These are phyloP conservation scores for Erucastrum elatum DNA, from an alignment of 345 rosid genomes.

Conservation along the genomic window DNA sequence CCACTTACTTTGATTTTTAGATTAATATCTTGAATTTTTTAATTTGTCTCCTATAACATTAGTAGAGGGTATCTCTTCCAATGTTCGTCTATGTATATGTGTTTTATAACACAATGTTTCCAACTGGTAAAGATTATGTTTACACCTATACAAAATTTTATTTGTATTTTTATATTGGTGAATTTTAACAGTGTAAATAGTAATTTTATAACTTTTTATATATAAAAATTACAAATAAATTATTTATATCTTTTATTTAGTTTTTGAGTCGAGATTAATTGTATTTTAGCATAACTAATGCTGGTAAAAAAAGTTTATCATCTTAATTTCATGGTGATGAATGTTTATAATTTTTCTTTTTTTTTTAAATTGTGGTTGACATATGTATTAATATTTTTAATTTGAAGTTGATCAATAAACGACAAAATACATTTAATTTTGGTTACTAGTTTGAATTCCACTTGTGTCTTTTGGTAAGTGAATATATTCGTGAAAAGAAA, in stretches of 20 bases:
- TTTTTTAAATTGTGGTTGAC: not conserved
- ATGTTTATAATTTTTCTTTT: not conserved
- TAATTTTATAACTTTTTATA: too few relatives aligned
- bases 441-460: not conserved
- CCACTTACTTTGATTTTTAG: not conserved
- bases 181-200: not conserved
- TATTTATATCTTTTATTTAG: not conserved
- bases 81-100: not conserved
- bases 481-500: not conserved
- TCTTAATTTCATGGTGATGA: not conserved
- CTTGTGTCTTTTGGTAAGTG: not conserved
- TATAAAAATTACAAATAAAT: not conserved
- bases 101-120: not conserved
- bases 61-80: not conserved
- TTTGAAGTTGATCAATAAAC: not conserved
- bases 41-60: not conserved
- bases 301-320: not conserved
- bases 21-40: not conserved
- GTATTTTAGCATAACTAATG: not conserved
- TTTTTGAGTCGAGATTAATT: not conserved
- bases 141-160: not conserved
- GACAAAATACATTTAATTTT: not conserved
- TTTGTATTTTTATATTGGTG: not conserved
- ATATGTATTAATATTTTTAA: not conserved
- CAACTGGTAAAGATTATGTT: not conserved